Evolutionary conservation across 2,329 filamentous ascomycete genomes (phyloP), one percentile per base, ranked within the genome.

Genomic region (Pestalotiopsis sp.): DNA sequence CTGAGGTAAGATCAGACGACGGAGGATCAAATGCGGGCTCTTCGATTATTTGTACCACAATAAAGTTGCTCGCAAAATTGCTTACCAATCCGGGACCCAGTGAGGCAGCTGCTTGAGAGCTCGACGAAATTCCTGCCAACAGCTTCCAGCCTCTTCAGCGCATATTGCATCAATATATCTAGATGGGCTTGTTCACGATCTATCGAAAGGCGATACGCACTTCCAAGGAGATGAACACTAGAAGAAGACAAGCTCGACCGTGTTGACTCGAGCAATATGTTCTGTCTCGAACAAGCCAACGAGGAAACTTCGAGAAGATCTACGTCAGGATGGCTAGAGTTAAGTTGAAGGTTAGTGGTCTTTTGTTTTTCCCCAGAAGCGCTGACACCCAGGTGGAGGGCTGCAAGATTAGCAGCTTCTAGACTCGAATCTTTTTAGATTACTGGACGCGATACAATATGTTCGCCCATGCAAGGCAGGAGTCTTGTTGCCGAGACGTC

Each of bases 261-360:
- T n/a, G n/a, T 52, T 20, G 44, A 52, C 20, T n/a, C 44, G 44
- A 52, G 17, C 44, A n/a, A 52, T n/a, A 52, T n/a, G 0, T n/a
- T 20, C 17, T 3, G 17, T n/a, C 20, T 17, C 44, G 20, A 52
- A 5, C 44, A 52, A n/a, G 20, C 14, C 44, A 52, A n/a, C 17
- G n/a, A 17, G 44, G 44, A 52, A 52, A 52, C 1, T 52, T 52
- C 44, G 44, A 52, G 56, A 58, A 35, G 56, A 58, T 58, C 56
- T 58, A 58, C 56, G 22, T 26, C 56, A 22, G 22, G 56, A 13
- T 13, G 14, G 26, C 58, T 39, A 61, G 26, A 61, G 11, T 61
- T 61, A 61, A 61, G 24, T 61, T 61, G 30, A 61, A 61, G 30
- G 58, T 61, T 61, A 61, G 20, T 26, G 22, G n/a, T 35, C 56